Evolutionary conservation across 2,329 filamentous ascomycete species (phyloP).

Genomic region (Didymella pomorum): DNA sequence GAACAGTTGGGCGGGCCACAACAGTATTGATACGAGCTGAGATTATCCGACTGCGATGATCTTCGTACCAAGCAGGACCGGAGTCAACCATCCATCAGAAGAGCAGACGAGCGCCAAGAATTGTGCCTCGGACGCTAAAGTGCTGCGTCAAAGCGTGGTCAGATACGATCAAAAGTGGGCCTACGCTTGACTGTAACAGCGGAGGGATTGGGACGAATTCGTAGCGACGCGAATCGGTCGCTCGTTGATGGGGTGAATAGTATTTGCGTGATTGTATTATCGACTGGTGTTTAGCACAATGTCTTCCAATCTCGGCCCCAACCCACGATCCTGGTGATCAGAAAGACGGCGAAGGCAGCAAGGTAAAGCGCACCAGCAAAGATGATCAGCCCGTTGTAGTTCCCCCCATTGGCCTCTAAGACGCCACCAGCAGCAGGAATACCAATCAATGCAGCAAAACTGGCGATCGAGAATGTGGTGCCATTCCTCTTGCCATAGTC

Average conservation of each 20-base stretch:
- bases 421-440: slow-evolving; percentile 69
- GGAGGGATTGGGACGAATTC: too few species aligned
- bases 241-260: neutral
- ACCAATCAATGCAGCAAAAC: slow-evolving; percentile 70
- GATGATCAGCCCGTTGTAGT: slow-evolving; percentile 30
- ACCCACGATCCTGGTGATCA: slow-evolving; percentile 25
- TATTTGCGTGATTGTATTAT: neutral
- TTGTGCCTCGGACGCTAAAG: too few species aligned
- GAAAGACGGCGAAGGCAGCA: slow-evolving; percentile 26
- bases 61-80: too few species aligned
- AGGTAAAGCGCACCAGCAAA: slow-evolving; percentile 32
- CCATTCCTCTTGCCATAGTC: slow-evolving; percentile 74
- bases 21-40: too few species aligned
- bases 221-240: too few species aligned
- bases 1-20: too few species aligned
- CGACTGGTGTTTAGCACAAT: neutral
- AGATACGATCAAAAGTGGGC: too few species aligned
- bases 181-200: neutral
- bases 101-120: too few species aligned
- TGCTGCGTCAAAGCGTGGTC: too few species aligned
- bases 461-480: slow-evolving; percentile 66
- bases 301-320: slow-evolving; percentile 25
- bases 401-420: slow-evolving; percentile 24
- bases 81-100: too few species aligned
- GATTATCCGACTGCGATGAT: too few species aligned